Evolutionary conservation across 2,329 filamentous ascomycete species (phyloP), one percentile per base, ranked within the genome.

Genomic region (Pseudohalonectria lignicola): DNA sequence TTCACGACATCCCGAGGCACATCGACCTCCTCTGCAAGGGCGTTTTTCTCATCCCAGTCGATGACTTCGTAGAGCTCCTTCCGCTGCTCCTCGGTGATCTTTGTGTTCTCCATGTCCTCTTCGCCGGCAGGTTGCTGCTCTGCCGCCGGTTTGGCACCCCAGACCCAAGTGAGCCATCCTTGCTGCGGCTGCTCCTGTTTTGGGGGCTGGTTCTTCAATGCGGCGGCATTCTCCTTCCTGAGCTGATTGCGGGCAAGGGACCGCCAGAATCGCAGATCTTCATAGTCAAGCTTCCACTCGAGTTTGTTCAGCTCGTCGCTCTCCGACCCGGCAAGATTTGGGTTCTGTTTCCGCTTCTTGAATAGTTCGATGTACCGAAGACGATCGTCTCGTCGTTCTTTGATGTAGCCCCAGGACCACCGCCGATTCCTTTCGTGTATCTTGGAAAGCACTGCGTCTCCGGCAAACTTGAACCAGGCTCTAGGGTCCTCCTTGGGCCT

Each of bases 51-150:
- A 45, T 98, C 86, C 80, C 90, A 99, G 51, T 96, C 92, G 50
- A 99, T 99, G 36, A 86, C 93, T 49, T 93, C 82, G 57, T 96
- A 98, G 9, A 99, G 73, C 60, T 98, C 90, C 56, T 96, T 87
- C 31, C 90, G 81, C 56, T 99, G 88, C 58, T 96, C 81, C 44
- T 98, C 92, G 0, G 86, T 93, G 71, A 98, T 94, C 42, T 86
- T 76, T 0, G 80, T 85, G 44, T 88, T 83, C 48, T 93, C 82
- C 4, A 79, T 70, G 32, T 83, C 69, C 30, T 83, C 72, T 26
- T 26, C 23, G 12, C 8, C 12, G 36, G 58, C 60, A 8, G 62
- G 64, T 36, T 80, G 69, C 36, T 74, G 60, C 18, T 38, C 29
- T n/a, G 36, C 20, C 28, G 63, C 52, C 1, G 79, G 74, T 49